phyloP scores from a whole-genome alignment of 768 basidiomycete genomes.

The Leccinellum rugosiceps region DNA sequence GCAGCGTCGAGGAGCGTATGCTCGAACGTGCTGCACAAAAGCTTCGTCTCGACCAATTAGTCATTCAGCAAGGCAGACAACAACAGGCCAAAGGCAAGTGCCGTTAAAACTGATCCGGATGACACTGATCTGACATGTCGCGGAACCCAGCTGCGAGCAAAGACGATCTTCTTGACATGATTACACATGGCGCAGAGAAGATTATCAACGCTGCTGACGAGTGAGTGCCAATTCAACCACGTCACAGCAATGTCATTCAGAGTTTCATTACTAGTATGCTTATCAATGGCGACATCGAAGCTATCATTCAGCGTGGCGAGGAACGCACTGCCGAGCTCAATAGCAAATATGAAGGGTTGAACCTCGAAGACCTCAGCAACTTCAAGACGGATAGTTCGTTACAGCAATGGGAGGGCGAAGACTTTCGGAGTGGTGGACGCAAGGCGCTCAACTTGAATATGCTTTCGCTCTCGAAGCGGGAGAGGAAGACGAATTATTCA shows the following conservation, averaged over 20 bases:
- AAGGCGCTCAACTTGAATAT: slow-evolving; percentile 74
- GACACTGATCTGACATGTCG: not conserved
- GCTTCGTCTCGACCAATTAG: slow-evolving; percentile 89
- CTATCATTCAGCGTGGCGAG: slow-evolving; percentile 88
- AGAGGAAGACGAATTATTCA: slow-evolving; percentile 91
- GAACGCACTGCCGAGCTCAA: slow-evolving; percentile 85
- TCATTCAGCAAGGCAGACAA: slow-evolving; percentile 92
- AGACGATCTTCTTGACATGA: slow-evolving; percentile 97
- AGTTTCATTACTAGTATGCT: slow-evolving; percentile 45
- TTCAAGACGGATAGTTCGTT: slow-evolving; percentile 93
- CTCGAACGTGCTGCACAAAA: slow-evolving; percentile 92
- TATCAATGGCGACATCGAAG: slow-evolving; percentile 91
- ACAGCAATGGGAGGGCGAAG: slow-evolving; percentile 95
- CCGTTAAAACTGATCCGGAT: not conserved
- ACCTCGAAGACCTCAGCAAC: slow-evolving; percentile 91
- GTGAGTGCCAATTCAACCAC: slow-evolving; percentile 40
- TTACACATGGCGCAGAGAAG: slow-evolving; percentile 94
- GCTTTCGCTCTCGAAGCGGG: slow-evolving; percentile 87
- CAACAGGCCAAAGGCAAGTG: slow-evolving; percentile 73
- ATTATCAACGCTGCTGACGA: slow-evolving; percentile 82
- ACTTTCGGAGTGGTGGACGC: slow-evolving; percentile 77
- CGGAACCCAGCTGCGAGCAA: slow-evolving; percentile 73
- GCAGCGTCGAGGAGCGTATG: slow-evolving; percentile 91
- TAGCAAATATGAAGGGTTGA: slow-evolving; percentile 88
- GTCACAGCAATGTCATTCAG: not conserved